These are phyloP conservation scores for Cicer bijugum DNA, from an alignment of 306 rosid genomes.

Conservation along the genomic window DNA sequence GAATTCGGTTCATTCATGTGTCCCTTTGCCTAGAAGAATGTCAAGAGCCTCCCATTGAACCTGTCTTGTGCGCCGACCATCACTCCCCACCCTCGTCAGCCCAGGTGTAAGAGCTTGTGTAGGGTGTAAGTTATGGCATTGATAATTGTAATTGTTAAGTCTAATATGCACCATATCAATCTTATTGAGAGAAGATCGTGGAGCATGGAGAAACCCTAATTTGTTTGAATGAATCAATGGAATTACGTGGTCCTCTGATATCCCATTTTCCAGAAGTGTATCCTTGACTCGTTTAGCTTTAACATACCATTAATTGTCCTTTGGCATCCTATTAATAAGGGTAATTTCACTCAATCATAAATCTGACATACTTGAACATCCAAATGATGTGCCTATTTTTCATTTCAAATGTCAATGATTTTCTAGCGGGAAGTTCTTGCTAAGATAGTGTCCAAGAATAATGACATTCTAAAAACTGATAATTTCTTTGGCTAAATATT, in stretches of 20 bases:
- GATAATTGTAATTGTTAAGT: no score
- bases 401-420: constrained; percentile 16
- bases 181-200: neutral
- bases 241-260: neutral
- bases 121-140: no score
- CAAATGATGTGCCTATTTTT: constrained; percentile 1
- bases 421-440: constrained; percentile 38
- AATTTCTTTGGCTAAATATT: constrained; percentile 40
- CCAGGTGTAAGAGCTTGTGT: no score
- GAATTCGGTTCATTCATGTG: no score
- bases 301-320: neutral
- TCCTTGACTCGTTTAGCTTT: neutral
- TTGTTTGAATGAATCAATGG: neutral
- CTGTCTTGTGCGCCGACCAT: no score
- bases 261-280: neutral
- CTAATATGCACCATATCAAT: neutral
- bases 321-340: neutral
- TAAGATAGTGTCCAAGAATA: constrained; percentile 8
- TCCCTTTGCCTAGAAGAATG: no score
- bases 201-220: neutral
- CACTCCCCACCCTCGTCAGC: no score
- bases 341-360: neutral
- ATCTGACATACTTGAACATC: neutral
- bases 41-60: no score
- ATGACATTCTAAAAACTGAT: constrained; percentile 28